Base-by-base conservation (phyloP, 176 grass and related monocot genomes). In the Stipa capillata region DNA sequence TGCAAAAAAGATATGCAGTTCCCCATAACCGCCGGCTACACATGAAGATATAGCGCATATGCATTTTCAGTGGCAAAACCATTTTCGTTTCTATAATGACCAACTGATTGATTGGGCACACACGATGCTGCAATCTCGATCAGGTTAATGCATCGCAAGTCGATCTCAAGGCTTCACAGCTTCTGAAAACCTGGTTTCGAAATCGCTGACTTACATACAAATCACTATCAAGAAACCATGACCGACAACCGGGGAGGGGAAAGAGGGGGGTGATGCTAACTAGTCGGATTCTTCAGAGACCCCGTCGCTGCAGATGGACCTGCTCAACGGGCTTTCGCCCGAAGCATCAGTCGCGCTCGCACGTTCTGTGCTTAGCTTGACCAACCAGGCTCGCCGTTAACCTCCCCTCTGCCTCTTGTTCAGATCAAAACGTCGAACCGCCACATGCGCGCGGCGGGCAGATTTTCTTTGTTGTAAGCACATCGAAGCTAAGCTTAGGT, bases 381-480 rank as follows among this genome's bases (percentile, higher is more conserved):
- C 69, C 53, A n/a, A 53, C 72, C 14, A 82, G 51, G 49, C 59
- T 74, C 60, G 49, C 69, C 50, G 73, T 59, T 29, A 42, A 54
- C 17, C 48, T 2, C 29, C 10, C 75, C 28, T 33, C 16, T 6
- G 4, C 21, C 21, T 2, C 31, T 21, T 41, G 33, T 14, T 42
- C 29, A 34, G 14, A 87, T 47, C 21, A 73, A 56, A 45, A 2
- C 79, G 37, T 23, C 40, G 24, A 52, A 15, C 18, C 1, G 69
- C 14, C 86, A 88, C 81, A 80, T 84, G 86, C 51, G 33, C 8
- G 2, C 10, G 50, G 72, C 65, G 55, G 66, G 44, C 50, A 1
- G 75, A 18, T 44, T 29, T 17, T 0, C 20, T 51, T 84, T 78
- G 41, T 84, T 74, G 67, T 84, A 41, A 8, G 20, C 33, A 15